phyloP scores from a whole-genome alignment of 2,329 filamentous ascomycete species.

The Dactylellina leptospora region DNA sequence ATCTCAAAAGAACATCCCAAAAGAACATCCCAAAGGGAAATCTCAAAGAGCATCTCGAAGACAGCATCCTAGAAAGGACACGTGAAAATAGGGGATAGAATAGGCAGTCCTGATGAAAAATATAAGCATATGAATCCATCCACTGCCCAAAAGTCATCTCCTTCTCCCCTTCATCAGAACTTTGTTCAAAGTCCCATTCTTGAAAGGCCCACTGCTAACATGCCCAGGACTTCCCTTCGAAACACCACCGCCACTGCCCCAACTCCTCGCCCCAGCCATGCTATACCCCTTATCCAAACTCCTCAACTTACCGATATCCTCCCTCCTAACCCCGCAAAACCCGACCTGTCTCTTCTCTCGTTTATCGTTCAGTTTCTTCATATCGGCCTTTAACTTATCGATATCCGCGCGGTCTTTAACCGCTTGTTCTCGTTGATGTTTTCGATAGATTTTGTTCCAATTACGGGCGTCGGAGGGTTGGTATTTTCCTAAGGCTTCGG shows the following conservation, averaged over 20 bases:
- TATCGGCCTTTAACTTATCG: conserved; percentile 29
- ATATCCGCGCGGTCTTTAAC: conserved; percentile 53
- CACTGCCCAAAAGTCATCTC: not conserved
- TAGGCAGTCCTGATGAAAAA: too few relatives aligned
- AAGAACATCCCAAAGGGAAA: too few relatives aligned
- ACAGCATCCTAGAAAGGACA: too few relatives aligned
- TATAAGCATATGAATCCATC: too few relatives aligned
- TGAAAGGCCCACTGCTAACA: conserved; percentile 20
- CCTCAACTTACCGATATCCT: conserved; percentile 18
- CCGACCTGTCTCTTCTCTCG: conserved; percentile 27
- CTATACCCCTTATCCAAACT: conserved; percentile 18
- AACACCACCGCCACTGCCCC: not conserved
- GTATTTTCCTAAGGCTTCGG: conserved; percentile 69
- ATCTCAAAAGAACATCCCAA: too few relatives aligned
- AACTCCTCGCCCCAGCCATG: not conserved
- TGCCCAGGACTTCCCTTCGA: not conserved
- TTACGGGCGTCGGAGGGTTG: conserved; percentile 73
- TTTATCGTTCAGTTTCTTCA: conserved; percentile 29
- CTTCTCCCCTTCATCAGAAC: conserved; percentile 19
- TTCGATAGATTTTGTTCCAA: conserved; percentile 78
- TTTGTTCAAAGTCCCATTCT: conserved; percentile 34
- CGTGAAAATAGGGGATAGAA: too few relatives aligned
- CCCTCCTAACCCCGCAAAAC: conserved; percentile 5
- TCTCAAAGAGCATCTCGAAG: too few relatives aligned
- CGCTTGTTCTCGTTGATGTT: conserved; percentile 60